These are phyloP conservation scores for Mycena sanguinolenta DNA, from an alignment of 768 basidiomycete species.

Conservation along the genomic window DNA sequence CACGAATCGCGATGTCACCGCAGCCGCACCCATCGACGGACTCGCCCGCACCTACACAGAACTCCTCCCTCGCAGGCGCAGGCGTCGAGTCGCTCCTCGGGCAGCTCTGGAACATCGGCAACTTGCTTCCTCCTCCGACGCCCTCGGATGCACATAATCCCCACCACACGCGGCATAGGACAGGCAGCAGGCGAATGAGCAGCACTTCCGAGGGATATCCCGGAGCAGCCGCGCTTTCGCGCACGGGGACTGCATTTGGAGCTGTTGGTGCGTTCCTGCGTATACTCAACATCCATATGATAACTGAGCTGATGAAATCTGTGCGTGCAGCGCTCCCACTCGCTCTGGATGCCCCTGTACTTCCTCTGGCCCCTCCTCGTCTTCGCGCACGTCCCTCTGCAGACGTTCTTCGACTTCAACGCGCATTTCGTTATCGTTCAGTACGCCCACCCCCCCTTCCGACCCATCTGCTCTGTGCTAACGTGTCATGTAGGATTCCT, in stretches of 20 bases:
- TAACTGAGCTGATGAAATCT: too few relatives aligned
- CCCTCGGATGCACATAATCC: slow-evolving; percentile 26
- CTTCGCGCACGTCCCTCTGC: slow-evolving; percentile 79
- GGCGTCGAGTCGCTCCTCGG: slow-evolving; percentile 37
- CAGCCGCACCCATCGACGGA: too few relatives aligned
- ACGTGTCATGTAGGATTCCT: slow-evolving; percentile 68
- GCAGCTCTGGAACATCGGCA: slow-evolving; percentile 34
- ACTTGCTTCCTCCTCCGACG: too few relatives aligned
- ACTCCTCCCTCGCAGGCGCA: slow-evolving; percentile 42
- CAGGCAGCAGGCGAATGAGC: not conserved
- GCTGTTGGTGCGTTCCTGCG: slow-evolving; percentile 52
- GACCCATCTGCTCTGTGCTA: not conserved
- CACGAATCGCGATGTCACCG: slow-evolving; percentile 57
- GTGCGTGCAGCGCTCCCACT: slow-evolving; percentile 31
- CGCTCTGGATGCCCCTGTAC: slow-evolving; percentile 65
- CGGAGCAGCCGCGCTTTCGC: slow-evolving; percentile 74
- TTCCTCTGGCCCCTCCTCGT: slow-evolving; percentile 80
- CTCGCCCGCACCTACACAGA: slow-evolving; percentile 40
- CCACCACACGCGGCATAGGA: slow-evolving; percentile 55
- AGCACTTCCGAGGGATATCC: slow-evolving; percentile 76
- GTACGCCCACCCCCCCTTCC: slow-evolving; percentile 58
- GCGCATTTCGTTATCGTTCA: slow-evolving; percentile 85
- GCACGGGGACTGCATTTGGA: slow-evolving; percentile 77
- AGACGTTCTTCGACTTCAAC: slow-evolving; percentile 92
- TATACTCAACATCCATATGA: too few relatives aligned